A percentile compares a stretch with the other conserved stretches of the same genome.
Evolutionary conservation across 2,329 filamentous ascomycete genomes (phyloP).

Genomic region (Venturiaceae sp.): DNA sequence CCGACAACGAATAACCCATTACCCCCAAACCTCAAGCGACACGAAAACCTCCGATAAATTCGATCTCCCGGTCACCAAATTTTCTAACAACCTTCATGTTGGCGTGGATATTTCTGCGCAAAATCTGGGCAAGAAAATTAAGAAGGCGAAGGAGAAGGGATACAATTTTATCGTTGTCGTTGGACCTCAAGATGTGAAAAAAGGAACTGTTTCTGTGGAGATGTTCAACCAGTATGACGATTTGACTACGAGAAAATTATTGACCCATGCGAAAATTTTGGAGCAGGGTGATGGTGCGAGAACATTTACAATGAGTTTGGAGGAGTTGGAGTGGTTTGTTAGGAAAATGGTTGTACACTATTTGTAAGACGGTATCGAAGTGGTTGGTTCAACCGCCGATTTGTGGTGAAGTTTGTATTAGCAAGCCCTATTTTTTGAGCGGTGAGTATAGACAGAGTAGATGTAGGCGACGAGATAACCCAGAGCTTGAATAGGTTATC

Average conservation of each 20-base stretch:
- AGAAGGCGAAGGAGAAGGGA: conserved; percentile 59
- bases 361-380: no score
- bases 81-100: conserved; percentile 4
- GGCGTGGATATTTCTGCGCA: conserved; percentile 7
- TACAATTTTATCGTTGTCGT: conserved; percentile 68
- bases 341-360: not conserved
- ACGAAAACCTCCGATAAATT: not conserved
- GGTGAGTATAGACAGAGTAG: no score
- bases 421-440: no score
- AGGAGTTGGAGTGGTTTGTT: not conserved
- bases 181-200: conserved; percentile 55
- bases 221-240: conserved; percentile 4
- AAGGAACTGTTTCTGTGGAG: conserved; percentile 41
- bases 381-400: no score
- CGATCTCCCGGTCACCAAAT: not conserved
- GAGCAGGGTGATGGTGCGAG: not conserved
- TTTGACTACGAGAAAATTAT: not conserved
- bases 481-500: no score
- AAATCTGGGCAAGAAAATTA: conserved; percentile 51
- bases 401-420: no score
- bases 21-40: conserved; percentile 11
- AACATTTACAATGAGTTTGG: not conserved
- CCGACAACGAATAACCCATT: conserved; percentile 11
- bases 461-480: no score
- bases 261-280: not conserved